Evolutionary conservation across 176 grass and related monocot species (phyloP).

Genomic region (Aegilops umbellulata): DNA sequence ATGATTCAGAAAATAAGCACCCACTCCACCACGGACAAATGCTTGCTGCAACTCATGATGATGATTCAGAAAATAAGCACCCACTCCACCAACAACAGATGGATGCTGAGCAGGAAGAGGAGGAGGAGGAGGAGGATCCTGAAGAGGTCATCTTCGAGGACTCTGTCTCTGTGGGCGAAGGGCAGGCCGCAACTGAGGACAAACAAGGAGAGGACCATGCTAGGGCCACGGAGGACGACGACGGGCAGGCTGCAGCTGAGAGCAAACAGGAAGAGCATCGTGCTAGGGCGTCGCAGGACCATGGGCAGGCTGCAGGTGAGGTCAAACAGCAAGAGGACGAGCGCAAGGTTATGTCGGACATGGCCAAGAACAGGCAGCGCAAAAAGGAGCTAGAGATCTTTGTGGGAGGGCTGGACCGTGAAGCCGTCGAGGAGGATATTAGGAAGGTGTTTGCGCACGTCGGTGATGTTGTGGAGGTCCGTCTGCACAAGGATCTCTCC

Average conservation of each 20-base stretch:
- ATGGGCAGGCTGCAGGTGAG: not conserved
- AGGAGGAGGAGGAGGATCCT: not conserved
- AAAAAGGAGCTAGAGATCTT: conserved; percentile 84
- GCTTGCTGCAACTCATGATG: conserved; percentile 1
- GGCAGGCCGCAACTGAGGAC: not conserved
- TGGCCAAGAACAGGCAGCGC: conserved; percentile 51
- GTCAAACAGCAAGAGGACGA: conserved; percentile 35
- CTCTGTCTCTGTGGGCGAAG: not conserved
- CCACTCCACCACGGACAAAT: not conserved
- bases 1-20: not conserved
- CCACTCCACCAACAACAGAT: not conserved
- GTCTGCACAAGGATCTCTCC: conserved; percentile 59
- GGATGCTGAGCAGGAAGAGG: not conserved
- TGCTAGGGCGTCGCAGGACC: not conserved
- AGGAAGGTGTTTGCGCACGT: conserved; percentile 51
- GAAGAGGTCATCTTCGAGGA: conserved; percentile 11
- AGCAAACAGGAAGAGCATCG: not conserved
- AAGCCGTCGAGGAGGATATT: conserved; percentile 58
- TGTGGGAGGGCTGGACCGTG: conserved; percentile 66
- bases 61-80: not conserved
- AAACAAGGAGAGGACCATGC: not conserved
- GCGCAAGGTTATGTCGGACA: conserved; percentile 42
- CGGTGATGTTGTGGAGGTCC: conserved; percentile 59
- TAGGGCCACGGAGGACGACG: not conserved
- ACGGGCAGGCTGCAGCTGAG: not conserved